Evolutionary conservation across 1,139 yeast genomes (phyloP).

Genomic region (Candida sp.): DNA sequence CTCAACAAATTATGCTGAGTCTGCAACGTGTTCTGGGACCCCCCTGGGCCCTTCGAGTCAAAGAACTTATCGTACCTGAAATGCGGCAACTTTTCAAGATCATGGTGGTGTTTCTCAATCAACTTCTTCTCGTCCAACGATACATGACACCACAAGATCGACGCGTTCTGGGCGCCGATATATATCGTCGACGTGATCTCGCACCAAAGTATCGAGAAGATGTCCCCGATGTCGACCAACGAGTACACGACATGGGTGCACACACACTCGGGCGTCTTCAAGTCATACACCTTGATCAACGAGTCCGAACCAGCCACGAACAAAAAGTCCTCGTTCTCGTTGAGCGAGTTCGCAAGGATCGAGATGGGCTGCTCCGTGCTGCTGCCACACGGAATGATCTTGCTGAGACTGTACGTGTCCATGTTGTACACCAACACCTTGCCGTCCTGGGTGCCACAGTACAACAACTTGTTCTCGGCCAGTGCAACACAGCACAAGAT

Average conservation of each 20-base stretch:
- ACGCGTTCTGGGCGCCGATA: slow-evolving; percentile 93
- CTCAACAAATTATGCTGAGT: slow-evolving; percentile 30
- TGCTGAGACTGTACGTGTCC: slow-evolving; percentile 58
- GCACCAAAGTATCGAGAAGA: slow-evolving; percentile 82
- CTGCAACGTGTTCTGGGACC: slow-evolving; percentile 44
- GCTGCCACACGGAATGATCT: slow-evolving; percentile 32
- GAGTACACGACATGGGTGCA: slow-evolving; percentile 78
- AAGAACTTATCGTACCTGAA: slow-evolving; percentile 85
- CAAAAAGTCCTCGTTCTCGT: slow-evolving; percentile 61
- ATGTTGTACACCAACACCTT: slow-evolving; percentile 75
- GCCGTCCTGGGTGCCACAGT: slow-evolving; percentile 97
- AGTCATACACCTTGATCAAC: slow-evolving; percentile 82
- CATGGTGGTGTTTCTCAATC: slow-evolving; percentile 7
- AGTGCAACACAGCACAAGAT: slow-evolving; percentile 80
- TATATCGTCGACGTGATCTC: slow-evolving; percentile 63
- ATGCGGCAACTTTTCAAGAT: slow-evolving; percentile 64
- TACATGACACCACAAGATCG: slow-evolving; percentile 71
- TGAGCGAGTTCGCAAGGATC: slow-evolving; percentile 68
- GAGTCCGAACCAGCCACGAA: slow-evolving; percentile 95
- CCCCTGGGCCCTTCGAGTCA: slow-evolving; percentile 90
- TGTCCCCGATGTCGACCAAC: slow-evolving; percentile 89
- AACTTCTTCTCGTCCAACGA: slow-evolving; percentile 14
- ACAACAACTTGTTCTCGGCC: slow-evolving; percentile 59
- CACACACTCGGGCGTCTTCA: slow-evolving; percentile 29
- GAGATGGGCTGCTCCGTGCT: slow-evolving; percentile 68